A percentile compares a stretch with the other conserved stretches of the same genome.
Evolutionary conservation across 768 basidiomycete species (phyloP).

Genomic region (Mycena haematopus): DNA sequence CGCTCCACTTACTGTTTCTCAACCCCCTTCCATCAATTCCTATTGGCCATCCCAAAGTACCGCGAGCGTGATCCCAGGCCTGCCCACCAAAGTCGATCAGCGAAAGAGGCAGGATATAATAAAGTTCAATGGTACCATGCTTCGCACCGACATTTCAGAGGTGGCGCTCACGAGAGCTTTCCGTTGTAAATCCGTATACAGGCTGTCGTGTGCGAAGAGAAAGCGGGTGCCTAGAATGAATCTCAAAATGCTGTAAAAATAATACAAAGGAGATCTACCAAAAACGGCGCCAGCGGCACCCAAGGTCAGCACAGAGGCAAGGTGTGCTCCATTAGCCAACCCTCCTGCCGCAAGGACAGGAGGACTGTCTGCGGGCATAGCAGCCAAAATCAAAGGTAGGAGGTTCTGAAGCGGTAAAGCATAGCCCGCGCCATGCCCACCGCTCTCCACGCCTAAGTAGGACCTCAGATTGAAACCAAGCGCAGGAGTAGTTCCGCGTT

Average conservation of each 20-base stretch:
- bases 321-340: constrained; percentile 64
- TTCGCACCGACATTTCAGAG: constrained; percentile 56
- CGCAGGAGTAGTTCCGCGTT: constrained; percentile 14
- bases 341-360: constrained; percentile 81
- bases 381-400: constrained; percentile 58
- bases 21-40: constrained; percentile 70
- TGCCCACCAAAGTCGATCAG: not conserved
- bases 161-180: constrained; percentile 55
- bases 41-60: constrained; percentile 62
- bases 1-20: constrained; percentile 49
- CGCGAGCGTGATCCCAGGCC: constrained; percentile 66
- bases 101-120: not conserved
- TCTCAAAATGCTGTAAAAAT: not conserved
- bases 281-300: constrained; percentile 73
- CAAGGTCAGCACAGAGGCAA: constrained; percentile 68
- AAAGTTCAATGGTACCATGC: constrained; percentile 39
- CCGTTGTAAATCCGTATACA: constrained; percentile 62
- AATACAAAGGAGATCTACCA: not conserved
- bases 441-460: constrained; percentile 72
- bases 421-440: constrained; percentile 70
- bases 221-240: constrained; percentile 68
- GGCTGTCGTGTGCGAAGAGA: constrained; percentile 68
- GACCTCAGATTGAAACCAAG: constrained; percentile 1
- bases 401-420: constrained; percentile 68
- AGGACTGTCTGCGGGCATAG: constrained; percentile 48